These are phyloP conservation scores for Casuarina glauca DNA, from an alignment of 306 rosid genomes.

Conservation along the genomic window DNA sequence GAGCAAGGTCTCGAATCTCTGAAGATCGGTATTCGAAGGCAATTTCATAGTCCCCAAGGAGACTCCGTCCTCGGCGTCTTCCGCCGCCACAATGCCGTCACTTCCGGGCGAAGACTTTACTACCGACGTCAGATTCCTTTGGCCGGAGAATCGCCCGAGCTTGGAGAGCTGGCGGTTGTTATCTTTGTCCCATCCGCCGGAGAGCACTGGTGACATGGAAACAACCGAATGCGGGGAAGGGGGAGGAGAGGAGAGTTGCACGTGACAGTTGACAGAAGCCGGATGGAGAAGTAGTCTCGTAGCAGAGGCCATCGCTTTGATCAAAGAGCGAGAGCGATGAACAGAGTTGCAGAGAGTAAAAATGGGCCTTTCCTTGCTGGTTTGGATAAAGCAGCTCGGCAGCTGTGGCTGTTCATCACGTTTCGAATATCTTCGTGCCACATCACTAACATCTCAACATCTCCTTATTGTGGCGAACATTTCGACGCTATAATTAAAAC, in stretches of 20 bases:
- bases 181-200: background rate
- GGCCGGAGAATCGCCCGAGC: conserved; percentile 26
- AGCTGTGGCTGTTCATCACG: background rate
- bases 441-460: background rate
- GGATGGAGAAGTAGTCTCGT: conserved; percentile 32
- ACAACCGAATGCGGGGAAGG: background rate
- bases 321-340: background rate
- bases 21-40: conserved; percentile 57
- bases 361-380: background rate
- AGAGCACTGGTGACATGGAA: conserved; percentile 19
- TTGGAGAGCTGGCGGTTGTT: conserved; percentile 18
- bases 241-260: conserved; percentile 26
- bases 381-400: background rate
- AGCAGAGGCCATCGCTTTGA: conserved; percentile 46
- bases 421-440: background rate
- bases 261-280: conserved; percentile 25
- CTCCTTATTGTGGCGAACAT: background rate
- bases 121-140: background rate
- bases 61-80: conserved; percentile 60
- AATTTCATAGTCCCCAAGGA: conserved; percentile 84
- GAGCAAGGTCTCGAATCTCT: conserved; percentile 64
- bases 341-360: too few relatives aligned
- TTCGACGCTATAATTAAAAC: background rate
- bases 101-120: conserved; percentile 48
- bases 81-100: conserved; percentile 26